Percentiles rank a stretch among this genome's conserved stretches.
Conservation (phyloP, 108 stramenopile genomes). For the Pseudonitzschia delicatissima region DNA sequence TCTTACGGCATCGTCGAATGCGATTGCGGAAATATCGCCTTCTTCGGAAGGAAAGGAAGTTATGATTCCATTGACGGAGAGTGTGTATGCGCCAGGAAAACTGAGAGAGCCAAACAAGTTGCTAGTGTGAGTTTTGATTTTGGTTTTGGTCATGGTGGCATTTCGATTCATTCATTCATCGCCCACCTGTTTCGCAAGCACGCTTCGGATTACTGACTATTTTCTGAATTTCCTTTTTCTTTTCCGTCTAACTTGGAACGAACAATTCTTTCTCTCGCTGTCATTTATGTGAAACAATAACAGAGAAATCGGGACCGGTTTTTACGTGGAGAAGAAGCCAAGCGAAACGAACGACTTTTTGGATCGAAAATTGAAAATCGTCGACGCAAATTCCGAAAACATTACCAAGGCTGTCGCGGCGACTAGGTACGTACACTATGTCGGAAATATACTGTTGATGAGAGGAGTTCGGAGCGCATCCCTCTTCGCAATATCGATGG, state of each 20-base stretch:
- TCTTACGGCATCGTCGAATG: slow-evolving; percentile 50
- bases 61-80: slow-evolving; percentile 86
- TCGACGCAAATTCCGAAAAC: slow-evolving; percentile 82
- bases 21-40: slow-evolving; percentile 47
- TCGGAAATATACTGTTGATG: neutral
- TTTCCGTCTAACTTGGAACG: no score
- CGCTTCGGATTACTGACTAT: neutral
- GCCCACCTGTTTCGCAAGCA: neutral
- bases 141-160: neutral
- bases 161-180: no score
- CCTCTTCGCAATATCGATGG: neutral
- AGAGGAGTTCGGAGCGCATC: neutral
- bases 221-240: neutral
- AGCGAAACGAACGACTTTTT: slow-evolving; percentile 66
- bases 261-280: no score
- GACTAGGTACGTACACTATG: slow-evolving; percentile 18
- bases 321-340: slow-evolving; percentile 71
- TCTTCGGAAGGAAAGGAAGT: slow-evolving; percentile 59
- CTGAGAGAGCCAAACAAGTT: slow-evolving; percentile 70
- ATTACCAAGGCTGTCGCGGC: slow-evolving; percentile 62
- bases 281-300: no score
- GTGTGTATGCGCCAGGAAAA: slow-evolving; percentile 82
- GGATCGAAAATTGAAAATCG: slow-evolving; percentile 70
- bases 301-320: slow-evolving; percentile 82
- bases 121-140: slow-evolving; percentile 38